phyloP scores from a whole-genome alignment of 352 stramenopile genomes.

The Phytophthora pseudosyringae region DNA sequence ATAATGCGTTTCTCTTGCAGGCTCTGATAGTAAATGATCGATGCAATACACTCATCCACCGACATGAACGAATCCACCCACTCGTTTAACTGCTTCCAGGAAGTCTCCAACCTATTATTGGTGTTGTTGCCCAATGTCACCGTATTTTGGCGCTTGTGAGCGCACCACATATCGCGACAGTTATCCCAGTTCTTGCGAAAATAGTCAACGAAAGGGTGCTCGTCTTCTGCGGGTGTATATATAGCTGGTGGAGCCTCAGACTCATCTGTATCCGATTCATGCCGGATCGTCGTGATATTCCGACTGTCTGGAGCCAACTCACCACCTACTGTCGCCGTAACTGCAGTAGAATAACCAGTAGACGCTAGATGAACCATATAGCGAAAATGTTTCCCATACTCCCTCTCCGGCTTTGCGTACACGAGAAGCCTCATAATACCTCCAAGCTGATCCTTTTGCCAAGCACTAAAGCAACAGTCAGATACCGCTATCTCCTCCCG shows the following conservation, averaged over 20 bases:
- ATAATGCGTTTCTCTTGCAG: neutral
- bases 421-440: no score
- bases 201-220: no score
- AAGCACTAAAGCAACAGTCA: slow-evolving; percentile 16
- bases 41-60: slow-evolving; percentile 11
- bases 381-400: no score
- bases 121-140: slow-evolving; percentile 26
- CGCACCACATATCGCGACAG: slow-evolving; percentile 22
- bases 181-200: slow-evolving; percentile 21
- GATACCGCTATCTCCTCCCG: slow-evolving; percentile 15
- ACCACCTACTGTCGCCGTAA: no score
- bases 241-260: no score
- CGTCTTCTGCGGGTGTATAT: no score
- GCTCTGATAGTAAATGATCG: slow-evolving; percentile 2
- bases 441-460: slow-evolving; percentile 16
- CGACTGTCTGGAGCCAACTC: no score
- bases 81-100: slow-evolving; percentile 34
- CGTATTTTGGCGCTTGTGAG: slow-evolving; percentile 12
- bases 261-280: no score
- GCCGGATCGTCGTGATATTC: no score
- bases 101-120: slow-evolving; percentile 33
- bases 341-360: no score
- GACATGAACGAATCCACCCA: slow-evolving; percentile 15
- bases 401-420: slow-evolving; percentile 4
- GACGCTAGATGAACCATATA: no score